Evolutionary conservation across 768 basidiomycete species (phyloP).

Genomic region (Mycena vulgaris): DNA sequence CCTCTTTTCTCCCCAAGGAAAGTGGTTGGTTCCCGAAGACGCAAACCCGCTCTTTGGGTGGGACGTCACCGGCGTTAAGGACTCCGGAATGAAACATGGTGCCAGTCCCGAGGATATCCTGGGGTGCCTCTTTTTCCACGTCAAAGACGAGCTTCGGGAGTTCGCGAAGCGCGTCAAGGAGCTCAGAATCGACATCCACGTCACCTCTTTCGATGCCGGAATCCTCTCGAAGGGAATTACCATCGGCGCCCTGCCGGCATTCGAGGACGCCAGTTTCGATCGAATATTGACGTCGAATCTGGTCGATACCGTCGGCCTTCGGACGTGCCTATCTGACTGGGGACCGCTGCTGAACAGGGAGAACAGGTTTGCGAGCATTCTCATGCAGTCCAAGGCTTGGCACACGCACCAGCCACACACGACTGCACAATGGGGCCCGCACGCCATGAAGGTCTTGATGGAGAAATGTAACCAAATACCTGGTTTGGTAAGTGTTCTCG

Average conservation of each 20-base stretch:
- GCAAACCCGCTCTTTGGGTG: slow-evolving; percentile 59
- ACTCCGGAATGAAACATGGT: slow-evolving; percentile 49
- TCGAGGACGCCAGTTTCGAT: slow-evolving; percentile 48
- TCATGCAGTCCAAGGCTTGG: slow-evolving; percentile 51
- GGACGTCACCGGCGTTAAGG: slow-evolving; percentile 53
- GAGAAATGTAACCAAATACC: slow-evolving; percentile 37
- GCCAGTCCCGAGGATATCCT: slow-evolving; percentile 47
- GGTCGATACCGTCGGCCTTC: slow-evolving; percentile 42
- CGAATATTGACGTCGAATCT: slow-evolving; percentile 49
- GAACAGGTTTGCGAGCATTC: slow-evolving; percentile 45
- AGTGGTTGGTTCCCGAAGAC: slow-evolving; percentile 56
- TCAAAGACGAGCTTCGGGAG: slow-evolving; percentile 48
- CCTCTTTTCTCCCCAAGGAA: slow-evolving; percentile 55
- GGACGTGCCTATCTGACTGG: slow-evolving; percentile 48
- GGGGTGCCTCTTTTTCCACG: slow-evolving; percentile 53
- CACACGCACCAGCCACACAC: slow-evolving; percentile 27
- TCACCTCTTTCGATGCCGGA: slow-evolving; percentile 52
- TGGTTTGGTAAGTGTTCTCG: slow-evolving; percentile 31
- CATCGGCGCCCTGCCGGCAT: slow-evolving; percentile 42
- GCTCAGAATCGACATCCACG: slow-evolving; percentile 45
- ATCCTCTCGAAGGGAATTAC: slow-evolving; percentile 49
- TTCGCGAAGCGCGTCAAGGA: slow-evolving; percentile 50
- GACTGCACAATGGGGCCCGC: slow-evolving; percentile 3
- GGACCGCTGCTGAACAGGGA: slow-evolving; percentile 45
- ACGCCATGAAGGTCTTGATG: slow-evolving; percentile 38